Base-by-base conservation (phyloP, 768 basidiomycete genomes). In the Rhodotorula kratochvilovae region DNA sequence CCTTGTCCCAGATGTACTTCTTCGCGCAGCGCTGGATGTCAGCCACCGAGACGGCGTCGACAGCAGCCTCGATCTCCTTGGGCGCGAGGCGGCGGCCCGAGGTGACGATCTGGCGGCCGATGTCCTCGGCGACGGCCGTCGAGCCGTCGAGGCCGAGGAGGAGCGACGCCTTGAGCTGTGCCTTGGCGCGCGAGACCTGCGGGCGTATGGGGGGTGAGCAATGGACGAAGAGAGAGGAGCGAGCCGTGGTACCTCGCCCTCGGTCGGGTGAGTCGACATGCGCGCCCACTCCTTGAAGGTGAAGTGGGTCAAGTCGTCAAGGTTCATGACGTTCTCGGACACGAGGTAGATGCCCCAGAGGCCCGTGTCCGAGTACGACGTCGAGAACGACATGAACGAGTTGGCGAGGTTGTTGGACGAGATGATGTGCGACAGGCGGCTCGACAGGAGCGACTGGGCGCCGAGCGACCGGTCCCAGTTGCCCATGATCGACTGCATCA, bases 401-500 rank as follows among this genome's bases (percentile, higher is more conserved):
- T 98, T 99, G 79, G 96, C 96, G 79, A 98, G 91, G 85, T 91
- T 90, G 86, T 97, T 88, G 64, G 85, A 84, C 48, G 92, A 90
- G 78, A 98, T 85, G 81, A 92, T 89, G 81, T 94, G 90, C 35
- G 90, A 90, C 65, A 99, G 88, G 62, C 89, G 87, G 62, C 92
- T 96, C 70, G 91, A 92, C 73, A 95, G 87, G 64, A 96, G 85
- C 33, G 91, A 85, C 5, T 91, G 89, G 59, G 92, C 87, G 77
- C 95, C 96, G 77, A 98, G 87, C 58, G 90, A 90, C 76, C 96
- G 88, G 80, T 99, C 95, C 96, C 96, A 99, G 87, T 98, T 99
- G 73, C 96, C 96, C 82, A 98, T 89, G 82, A 98, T 91, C 78
- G 87, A 88, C 81, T 95, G 91, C 89, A 96, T 91, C 80, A 92